These are phyloP conservation scores for Ceratocystis papillata DNA, from an alignment of 2,329 filamentous ascomycete genomes.

Conservation along the genomic window DNA sequence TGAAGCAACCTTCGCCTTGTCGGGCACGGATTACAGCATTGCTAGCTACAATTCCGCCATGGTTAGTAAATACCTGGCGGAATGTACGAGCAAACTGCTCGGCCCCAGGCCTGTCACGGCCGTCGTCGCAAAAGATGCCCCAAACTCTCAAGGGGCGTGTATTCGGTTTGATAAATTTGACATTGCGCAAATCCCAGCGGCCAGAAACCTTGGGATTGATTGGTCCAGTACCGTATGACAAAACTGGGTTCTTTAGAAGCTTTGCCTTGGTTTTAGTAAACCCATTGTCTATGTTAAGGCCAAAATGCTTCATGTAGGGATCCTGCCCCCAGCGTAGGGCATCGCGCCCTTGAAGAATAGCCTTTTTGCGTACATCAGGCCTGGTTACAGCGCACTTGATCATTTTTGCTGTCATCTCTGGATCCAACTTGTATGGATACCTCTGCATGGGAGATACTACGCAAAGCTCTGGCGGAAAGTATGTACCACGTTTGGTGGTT, in stretches of 20 bases:
- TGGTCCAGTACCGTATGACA: conserved; percentile 32
- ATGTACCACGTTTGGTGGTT: conserved; percentile 40
- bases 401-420: conserved; percentile 65
- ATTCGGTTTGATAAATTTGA: conserved; percentile 61
- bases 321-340: conserved; percentile 60
- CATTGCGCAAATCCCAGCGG: conserved; percentile 68
- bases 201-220: conserved; percentile 56
- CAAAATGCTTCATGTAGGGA: conserved; percentile 59
- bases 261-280: conserved; percentile 61
- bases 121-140: conserved; percentile 51
- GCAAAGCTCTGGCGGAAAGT: conserved; percentile 54
- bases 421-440: conserved; percentile 52
- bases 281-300: conserved; percentile 53
- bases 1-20: conserved; percentile 6
- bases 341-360: conserved; percentile 57
- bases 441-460: conserved; percentile 44
- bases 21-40: conserved; percentile 32
- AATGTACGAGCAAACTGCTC: conserved; percentile 36
- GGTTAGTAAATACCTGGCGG: conserved; percentile 37
- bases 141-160: conserved; percentile 53
- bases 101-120: conserved; percentile 33
- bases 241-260: conserved; percentile 55
- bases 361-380: conserved; percentile 54
- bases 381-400: conserved; percentile 84
- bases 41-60: conserved; percentile 38